A percentile compares a stretch with the other conserved stretches of the same genome.
Conservation (phyloP, 1,284 basidiomycete species). For the Ustilago nuda region DNA sequence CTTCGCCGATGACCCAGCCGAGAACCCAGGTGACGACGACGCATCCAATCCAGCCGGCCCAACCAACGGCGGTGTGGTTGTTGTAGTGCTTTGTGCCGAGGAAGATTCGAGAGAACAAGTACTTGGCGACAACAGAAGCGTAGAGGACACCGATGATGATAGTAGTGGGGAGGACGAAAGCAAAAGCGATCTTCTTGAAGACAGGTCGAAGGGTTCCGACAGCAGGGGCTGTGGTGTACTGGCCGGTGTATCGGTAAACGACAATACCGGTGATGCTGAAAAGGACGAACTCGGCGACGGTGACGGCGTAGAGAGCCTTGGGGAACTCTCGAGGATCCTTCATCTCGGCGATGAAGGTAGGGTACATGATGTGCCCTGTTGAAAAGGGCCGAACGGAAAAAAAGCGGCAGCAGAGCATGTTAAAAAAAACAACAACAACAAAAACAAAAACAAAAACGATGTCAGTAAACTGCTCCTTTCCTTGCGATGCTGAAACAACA, state of each 20-base stretch:
- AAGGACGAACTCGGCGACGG: constrained; percentile 74
- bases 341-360: constrained; percentile 75
- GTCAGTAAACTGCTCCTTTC: not conserved
- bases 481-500: not conserved
- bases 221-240: constrained; percentile 62
- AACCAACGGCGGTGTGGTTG: constrained; percentile 75
- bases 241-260: constrained; percentile 74
- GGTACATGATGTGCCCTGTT: constrained; percentile 72
- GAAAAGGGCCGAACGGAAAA: not conserved
- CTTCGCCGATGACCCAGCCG: constrained; percentile 75
- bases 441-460: no score
- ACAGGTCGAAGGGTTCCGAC: constrained; percentile 51
- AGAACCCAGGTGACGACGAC: constrained; percentile 74
- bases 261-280: constrained; percentile 74
- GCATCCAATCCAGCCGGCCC: constrained; percentile 75
- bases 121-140: constrained; percentile 64
- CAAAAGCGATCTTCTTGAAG: constrained; percentile 64
- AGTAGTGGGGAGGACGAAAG: constrained; percentile 68
- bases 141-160: constrained; percentile 69
- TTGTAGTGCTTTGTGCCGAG: constrained; percentile 65
- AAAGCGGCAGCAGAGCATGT: not conserved
- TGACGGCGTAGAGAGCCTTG: constrained; percentile 72
- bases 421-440: not conserved
- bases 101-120: constrained; percentile 64
- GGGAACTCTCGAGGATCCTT: constrained; percentile 76